These are phyloP conservation scores for Coniochaeta hoffmannii DNA, from an alignment of 2,329 filamentous ascomycete species.

Conservation along the genomic window DNA sequence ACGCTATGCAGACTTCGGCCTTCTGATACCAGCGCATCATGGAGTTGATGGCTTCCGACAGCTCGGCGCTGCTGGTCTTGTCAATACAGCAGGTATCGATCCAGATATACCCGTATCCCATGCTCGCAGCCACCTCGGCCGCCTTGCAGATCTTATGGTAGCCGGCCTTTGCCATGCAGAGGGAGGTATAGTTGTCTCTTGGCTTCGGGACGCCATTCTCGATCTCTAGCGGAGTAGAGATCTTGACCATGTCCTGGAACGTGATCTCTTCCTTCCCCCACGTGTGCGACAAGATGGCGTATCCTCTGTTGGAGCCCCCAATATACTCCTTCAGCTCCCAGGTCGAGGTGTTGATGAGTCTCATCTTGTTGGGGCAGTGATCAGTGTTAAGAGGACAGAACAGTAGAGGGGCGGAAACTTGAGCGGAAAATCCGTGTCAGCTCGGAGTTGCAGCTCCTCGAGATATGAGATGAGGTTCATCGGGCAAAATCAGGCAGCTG, in stretches of 20 bases:
- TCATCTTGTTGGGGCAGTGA: background rate
- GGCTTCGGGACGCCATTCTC: background rate
- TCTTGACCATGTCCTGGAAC: background rate
- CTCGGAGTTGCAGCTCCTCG: too few relatives aligned
- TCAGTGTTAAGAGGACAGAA: too few relatives aligned
- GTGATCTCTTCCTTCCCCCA: slow-evolving; percentile 3
- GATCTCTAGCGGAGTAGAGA: background rate
- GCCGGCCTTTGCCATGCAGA: background rate
- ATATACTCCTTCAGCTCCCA: background rate
- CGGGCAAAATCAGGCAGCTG: too few relatives aligned
- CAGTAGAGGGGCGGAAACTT: too few relatives aligned
- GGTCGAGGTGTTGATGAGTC: background rate
- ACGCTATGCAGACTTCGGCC: background rate
- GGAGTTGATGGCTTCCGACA: slow-evolving; percentile 4
- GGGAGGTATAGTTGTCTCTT: too few relatives aligned
- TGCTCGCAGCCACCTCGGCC: background rate
- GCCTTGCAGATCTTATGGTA: background rate
- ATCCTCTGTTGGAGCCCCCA: background rate
- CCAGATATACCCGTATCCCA: background rate
- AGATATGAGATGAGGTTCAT: too few relatives aligned
- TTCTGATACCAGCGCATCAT: slow-evolving; percentile 3
- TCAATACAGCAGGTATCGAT: slow-evolving; percentile 4
- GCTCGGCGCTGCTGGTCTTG: slow-evolving; percentile 3
- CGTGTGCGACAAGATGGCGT: slow-evolving; percentile 1
- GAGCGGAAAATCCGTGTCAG: too few relatives aligned